Base-by-base conservation (phyloP, 805 yeast genomes). In the Candida alai region DNA sequence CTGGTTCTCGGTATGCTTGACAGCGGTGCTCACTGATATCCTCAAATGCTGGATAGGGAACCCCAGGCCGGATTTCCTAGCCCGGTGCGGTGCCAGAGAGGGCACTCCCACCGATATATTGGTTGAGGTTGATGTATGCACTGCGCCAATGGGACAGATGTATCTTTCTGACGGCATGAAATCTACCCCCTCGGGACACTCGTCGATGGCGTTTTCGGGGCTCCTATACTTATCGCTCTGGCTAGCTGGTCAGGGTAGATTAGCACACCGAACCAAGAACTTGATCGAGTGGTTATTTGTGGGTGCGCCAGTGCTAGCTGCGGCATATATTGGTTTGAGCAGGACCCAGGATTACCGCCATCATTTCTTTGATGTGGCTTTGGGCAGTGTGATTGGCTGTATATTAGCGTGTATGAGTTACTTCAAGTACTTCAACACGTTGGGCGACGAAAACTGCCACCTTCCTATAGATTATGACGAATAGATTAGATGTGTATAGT, bases 301-400 rank as follows among this genome's bases (percentile, higher is more conserved):
- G 3, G 16, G 8, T 5, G 36, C 70, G n/a, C 93, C 93, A 2
- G 51, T 73, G 1, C 47, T 86, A 4, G 70, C 83, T 5, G 96
- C 97, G 0, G 51, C 73, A 1, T 68, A 80, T 43, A 79, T 90
- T 45, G 97, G 97, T 0, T 58, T 85, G 28, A 78, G 93, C 24
- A 73, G 98, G 48, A 85, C 96, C 1, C 82, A 84, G 49, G 98
- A 90, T 59, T 89, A 89, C 60, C 73, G 97, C 54, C 98, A 90
- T 52, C 97, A 90, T 59, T 87, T 85, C 52, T 65, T 84, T 12
- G 98, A 90, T 57, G 82, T 93, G 1, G 47, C 83, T 2, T 50
- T 81, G 11, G 98, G 98, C 3, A 66, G 83, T 19, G 12, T 66
- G 1, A 51, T 90, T 3, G 98, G 98, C 1, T 42, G 61, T 4